phyloP scores from a whole-genome alignment of 441 rosid genomes.

The Gossypium gossypioides region DNA sequence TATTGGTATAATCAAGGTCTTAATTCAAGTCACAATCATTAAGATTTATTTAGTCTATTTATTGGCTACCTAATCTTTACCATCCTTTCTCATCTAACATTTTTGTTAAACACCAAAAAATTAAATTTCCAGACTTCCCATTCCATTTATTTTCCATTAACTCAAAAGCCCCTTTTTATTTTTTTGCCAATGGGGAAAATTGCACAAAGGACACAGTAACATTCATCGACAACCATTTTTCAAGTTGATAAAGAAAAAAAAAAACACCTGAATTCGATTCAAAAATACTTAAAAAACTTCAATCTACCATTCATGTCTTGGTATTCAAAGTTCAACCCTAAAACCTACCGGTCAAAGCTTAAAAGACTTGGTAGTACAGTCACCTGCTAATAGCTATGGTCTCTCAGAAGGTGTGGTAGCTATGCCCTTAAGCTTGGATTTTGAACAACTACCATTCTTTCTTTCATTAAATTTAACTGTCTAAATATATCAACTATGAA shows the following conservation, averaged over 20 bases:
- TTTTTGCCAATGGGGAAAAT: not conserved
- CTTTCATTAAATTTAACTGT: not conserved
- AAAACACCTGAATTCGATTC: not conserved
- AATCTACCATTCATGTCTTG: not conserved
- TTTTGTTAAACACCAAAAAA: not conserved
- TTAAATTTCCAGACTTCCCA: not conserved
- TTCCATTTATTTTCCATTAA: not conserved
- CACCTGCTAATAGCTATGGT: not conserved
- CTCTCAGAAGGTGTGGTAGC: not conserved
- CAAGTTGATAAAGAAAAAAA: not conserved
- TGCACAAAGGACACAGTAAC: not conserved
- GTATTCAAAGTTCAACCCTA: not conserved
- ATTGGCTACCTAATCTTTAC: not conserved
- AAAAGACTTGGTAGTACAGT: not conserved
- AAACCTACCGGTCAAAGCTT: not conserved
- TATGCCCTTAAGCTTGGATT: not conserved
- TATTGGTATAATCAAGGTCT: not conserved
- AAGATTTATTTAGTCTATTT: not conserved
- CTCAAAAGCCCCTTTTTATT: not conserved
- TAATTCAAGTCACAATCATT: not conserved
- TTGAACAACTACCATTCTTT: conserved; percentile 5
- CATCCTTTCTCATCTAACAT: not conserved
- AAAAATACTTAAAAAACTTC: not conserved
- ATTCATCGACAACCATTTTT: not conserved
- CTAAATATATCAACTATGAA: not conserved